phyloP scores from a whole-genome alignment of 306 rosid species.

The Carpinus fangiana region DNA sequence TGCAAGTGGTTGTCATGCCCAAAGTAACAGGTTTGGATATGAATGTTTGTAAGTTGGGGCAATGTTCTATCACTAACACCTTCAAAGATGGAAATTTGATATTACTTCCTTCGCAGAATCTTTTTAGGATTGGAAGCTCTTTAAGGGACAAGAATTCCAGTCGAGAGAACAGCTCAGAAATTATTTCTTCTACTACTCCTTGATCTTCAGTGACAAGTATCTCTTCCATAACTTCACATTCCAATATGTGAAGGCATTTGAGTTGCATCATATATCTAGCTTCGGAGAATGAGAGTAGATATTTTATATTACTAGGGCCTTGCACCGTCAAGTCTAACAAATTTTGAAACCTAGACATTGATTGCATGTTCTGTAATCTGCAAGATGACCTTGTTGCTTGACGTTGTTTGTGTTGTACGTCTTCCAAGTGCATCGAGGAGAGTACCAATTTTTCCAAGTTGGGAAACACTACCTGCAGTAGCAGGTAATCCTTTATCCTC shows the following conservation, averaged over 20 bases:
- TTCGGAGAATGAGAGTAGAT: no score
- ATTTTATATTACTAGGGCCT: no score
- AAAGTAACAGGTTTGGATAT: no score
- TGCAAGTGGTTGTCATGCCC: neutral
- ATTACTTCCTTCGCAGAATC: neutral
- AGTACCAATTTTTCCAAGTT: neutral
- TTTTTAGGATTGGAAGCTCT: no score
- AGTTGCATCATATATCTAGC: neutral
- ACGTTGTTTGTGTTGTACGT: neutral
- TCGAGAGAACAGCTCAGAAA: no score
- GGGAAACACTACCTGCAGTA: slow-evolving; percentile 4
- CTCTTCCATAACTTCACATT: neutral
- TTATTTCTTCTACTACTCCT: no score
- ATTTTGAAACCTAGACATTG: no score
- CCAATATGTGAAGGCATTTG: fast-evolving
- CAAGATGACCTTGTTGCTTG: neutral
- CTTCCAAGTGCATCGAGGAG: neutral
- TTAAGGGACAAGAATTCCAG: fast-evolving
- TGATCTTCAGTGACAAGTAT: neutral
- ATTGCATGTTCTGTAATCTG: neutral
- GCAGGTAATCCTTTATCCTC: no score
- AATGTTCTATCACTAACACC: fast-evolving
- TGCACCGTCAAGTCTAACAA: no score
- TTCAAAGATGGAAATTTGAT: neutral
- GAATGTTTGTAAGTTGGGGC: neutral